Evolutionary conservation across 75 land plant species (phyloP), one percentile per base, ranked within the genome.

Genomic region (Cryptomeria japonica): DNA sequence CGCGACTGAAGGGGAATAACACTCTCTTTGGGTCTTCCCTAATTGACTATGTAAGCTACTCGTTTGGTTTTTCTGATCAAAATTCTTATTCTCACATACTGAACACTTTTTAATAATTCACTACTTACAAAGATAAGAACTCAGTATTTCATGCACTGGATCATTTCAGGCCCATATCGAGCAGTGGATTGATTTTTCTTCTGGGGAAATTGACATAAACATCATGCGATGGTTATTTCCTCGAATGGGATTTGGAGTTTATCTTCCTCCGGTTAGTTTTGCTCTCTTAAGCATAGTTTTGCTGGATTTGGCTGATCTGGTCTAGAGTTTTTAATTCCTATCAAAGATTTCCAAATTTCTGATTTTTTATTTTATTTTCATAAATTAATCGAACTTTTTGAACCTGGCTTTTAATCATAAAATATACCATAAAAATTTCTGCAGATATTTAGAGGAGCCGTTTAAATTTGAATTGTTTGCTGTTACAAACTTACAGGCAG

Each of bases 161-260:
- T 28, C 13, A 82, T 87, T 70, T 32, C 91, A 97, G 99, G 99
- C 86, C 14, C 94, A 83, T 56, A 75, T 97, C 70, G 98, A 97
- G 87, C 99, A 97, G 83, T 97, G 99, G 98, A 96, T 94, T 88
- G 99, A 97, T 88, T 94, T 97, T 88, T 89, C 98, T 28, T 68
- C 98, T 72, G 22, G 85, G 42, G 99, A 97, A 82, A 84, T 97
- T 87, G 98, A 97, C 86, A 28, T 90, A 28, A 87, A 88, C 75
- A 61, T 92, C 28, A 72, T 61, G 15, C 82, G 87, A 16, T 96
- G 98, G 99, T 49, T 91, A 0, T 87, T 84, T 14, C 99, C 99
- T 77, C 90, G 96, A 68, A 7, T 93, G 7, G 99, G 99, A 16
- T 87, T 7, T 83, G 89, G 85, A 28, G n/a, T 85, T 19, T 94